Conservation (phyloP, 2,329 filamentous ascomycete species). For the Cercospora sp. region DNA sequence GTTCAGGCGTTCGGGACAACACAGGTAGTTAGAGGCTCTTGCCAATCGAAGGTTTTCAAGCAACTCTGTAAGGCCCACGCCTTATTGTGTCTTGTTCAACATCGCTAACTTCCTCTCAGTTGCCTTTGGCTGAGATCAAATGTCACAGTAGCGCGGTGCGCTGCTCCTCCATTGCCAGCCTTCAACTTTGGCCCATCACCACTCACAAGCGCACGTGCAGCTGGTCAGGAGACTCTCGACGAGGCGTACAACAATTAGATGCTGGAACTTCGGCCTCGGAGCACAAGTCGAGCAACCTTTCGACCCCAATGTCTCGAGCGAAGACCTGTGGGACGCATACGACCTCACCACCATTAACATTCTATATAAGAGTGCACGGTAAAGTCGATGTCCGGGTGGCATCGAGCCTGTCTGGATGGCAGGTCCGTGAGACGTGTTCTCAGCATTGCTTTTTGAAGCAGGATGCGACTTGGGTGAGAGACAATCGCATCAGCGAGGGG, state of each 20-base stretch:
- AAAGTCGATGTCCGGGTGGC: slow-evolving; percentile 7
- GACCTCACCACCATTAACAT: neutral
- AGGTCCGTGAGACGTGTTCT: neutral
- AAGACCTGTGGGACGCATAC: neutral
- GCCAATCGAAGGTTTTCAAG: neutral
- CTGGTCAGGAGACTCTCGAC: neutral
- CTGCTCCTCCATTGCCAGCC: neutral
- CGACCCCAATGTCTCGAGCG: neutral
- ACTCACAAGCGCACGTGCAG: neutral
- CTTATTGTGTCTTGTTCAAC: neutral
- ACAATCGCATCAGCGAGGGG: no score
- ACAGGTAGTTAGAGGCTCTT: neutral
- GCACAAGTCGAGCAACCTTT: neutral
- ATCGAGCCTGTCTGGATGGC: slow-evolving; percentile 3
- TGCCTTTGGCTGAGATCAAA: neutral
- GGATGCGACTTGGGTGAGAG: no score
- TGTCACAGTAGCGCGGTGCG: neutral
- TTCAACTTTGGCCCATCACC: neutral
- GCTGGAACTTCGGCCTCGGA: neutral
- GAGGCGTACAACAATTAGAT: neutral
- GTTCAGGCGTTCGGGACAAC: neutral
- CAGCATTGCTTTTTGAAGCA: no score
- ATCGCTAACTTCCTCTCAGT: neutral
- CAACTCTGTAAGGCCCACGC: neutral
- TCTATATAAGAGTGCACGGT: neutral